These are phyloP conservation scores for Leptographium procerum DNA, from an alignment of 2,329 filamentous ascomycete species.

Conservation along the genomic window DNA sequence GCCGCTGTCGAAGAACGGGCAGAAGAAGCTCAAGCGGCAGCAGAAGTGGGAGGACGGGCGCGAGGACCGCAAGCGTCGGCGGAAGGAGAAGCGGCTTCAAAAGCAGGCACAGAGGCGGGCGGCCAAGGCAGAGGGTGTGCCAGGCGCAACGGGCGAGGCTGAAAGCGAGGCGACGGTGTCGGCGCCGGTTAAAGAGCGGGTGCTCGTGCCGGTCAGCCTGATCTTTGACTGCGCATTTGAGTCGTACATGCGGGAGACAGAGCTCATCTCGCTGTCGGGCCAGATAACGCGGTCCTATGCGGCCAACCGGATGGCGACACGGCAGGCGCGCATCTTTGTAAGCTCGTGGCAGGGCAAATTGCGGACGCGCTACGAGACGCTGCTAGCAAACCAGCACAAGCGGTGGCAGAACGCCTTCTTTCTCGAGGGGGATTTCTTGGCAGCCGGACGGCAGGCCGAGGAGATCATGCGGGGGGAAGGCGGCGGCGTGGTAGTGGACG, in stretches of 20 bases:
- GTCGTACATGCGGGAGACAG: constrained; percentile 75
- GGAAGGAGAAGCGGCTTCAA: constrained; percentile 43
- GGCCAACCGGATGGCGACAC: constrained; percentile 63
- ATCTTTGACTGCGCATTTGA: constrained; percentile 91
- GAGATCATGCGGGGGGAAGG: constrained; percentile 50
- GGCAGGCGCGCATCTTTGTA: constrained; percentile 60
- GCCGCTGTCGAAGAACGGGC: constrained; percentile 68
- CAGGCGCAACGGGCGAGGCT: constrained; percentile 29
- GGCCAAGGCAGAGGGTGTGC: constrained; percentile 30
- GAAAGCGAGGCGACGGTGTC: constrained; percentile 20
- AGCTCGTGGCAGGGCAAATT: constrained; percentile 69
- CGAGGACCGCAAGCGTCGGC: constrained; percentile 40
- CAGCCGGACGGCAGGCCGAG: constrained; percentile 54
- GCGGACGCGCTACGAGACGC: constrained; percentile 67
- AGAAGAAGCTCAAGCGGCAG: constrained; percentile 64
- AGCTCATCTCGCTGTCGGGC: constrained; percentile 68
- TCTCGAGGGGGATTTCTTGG: constrained; percentile 60
- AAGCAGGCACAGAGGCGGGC: constrained; percentile 36
- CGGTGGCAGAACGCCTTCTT: constrained; percentile 74
- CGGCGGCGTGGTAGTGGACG: constrained; percentile 47
- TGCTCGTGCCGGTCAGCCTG: constrained; percentile 56
- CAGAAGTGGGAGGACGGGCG: constrained; percentile 67
- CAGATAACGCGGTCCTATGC: constrained; percentile 86
- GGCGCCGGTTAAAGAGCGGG: constrained; percentile 13
- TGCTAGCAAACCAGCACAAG: constrained; percentile 58